Percentiles rank a stretch among this genome's conserved stretches.
phyloP scores from a whole-genome alignment of 176 grass and related monocot species.

The Saccharum spontaneum region DNA sequence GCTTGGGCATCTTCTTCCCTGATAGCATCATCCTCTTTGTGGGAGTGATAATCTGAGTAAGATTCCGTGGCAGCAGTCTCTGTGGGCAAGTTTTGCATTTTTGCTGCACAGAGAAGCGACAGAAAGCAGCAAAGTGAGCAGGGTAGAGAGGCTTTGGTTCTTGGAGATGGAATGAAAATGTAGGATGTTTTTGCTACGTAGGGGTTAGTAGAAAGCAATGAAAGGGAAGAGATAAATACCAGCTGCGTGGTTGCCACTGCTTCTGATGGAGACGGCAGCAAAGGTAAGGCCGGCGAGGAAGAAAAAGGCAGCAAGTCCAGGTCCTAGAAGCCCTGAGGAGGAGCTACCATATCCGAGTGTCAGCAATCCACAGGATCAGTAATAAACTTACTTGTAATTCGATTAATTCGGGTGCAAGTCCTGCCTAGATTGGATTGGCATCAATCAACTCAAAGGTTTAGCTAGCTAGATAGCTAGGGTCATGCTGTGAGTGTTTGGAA shows the following conservation, averaged over 20 bases:
- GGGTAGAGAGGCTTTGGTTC: not conserved
- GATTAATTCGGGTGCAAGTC: not conserved
- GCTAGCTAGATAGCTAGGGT: not conserved
- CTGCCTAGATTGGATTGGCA: not conserved
- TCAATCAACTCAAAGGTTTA: not conserved
- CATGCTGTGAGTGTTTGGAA: too few species aligned
- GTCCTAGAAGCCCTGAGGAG: slow-evolving; percentile 75
- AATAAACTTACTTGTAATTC: not conserved
- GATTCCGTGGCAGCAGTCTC: slow-evolving; percentile 18
- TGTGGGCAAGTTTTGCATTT: slow-evolving; percentile 37
- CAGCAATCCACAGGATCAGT: slow-evolving; percentile 26
- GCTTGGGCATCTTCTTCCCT: slow-evolving; percentile 24
- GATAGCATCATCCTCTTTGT: slow-evolving; percentile 8
- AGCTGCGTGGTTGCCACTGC: slow-evolving; percentile 15
- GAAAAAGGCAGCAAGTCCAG: slow-evolving; percentile 67
- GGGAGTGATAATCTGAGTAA: slow-evolving; percentile 18
- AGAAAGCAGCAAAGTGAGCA: not conserved
- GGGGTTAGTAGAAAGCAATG: not conserved
- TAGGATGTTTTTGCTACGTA: not conserved
- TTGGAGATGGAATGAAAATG: not conserved
- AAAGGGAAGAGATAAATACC: slow-evolving; percentile 31
- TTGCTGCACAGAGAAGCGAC: slow-evolving; percentile 35
- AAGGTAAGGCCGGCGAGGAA: slow-evolving; percentile 69
- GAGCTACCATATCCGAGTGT: slow-evolving; percentile 59
- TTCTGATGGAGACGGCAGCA: slow-evolving; percentile 51